Percentiles rank a stretch among this genome's conserved stretches.
These are phyloP conservation scores for Speleostelium caveatum DNA, from an alignment of 78 protist species.

Conservation along the genomic window DNA sequence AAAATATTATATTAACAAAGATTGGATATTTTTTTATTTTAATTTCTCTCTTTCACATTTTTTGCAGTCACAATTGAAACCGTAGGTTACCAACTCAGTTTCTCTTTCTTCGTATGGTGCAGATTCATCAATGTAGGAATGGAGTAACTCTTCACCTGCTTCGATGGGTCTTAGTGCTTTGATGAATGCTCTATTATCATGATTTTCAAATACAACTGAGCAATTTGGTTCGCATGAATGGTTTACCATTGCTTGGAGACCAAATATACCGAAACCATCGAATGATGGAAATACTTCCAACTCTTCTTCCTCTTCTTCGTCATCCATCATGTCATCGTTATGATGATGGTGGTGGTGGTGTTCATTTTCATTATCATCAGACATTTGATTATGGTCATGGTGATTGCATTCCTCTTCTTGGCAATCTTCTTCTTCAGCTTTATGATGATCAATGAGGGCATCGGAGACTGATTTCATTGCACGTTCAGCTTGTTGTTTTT, in stretches of 20 bases:
- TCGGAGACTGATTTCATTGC: slow-evolving; percentile 28
- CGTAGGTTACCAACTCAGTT: slow-evolving; percentile 66
- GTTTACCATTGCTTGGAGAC: slow-evolving; percentile 72
- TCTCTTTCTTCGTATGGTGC: slow-evolving; percentile 50
- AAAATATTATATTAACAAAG: not conserved
- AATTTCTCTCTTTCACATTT: slow-evolving; percentile 50
- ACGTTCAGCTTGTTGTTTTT: slow-evolving; percentile 1
- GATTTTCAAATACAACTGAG: slow-evolving; percentile 22
- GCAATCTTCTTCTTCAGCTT: slow-evolving; percentile 54
- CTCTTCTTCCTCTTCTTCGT: not conserved
- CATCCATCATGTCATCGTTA: slow-evolving; percentile 1
- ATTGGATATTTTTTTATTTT: too few species aligned
- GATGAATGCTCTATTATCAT: slow-evolving; percentile 43
- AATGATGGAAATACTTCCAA: slow-evolving; percentile 62
- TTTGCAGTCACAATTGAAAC: slow-evolving; percentile 64
- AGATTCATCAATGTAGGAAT: slow-evolving; percentile 66
- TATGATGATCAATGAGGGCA: slow-evolving; percentile 37
- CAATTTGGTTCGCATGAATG: slow-evolving; percentile 74
- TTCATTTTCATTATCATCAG: not conserved
- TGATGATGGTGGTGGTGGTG: not conserved
- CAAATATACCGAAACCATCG: slow-evolving; percentile 72
- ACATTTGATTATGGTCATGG: slow-evolving; percentile 12
- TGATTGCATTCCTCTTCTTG: slow-evolving; percentile 56
- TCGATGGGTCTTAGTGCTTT: slow-evolving; percentile 49
- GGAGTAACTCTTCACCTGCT: slow-evolving; percentile 67